These are phyloP conservation scores for Diaporthe citriasiana DNA, from an alignment of 2,329 filamentous ascomycete genomes.

Conservation along the genomic window DNA sequence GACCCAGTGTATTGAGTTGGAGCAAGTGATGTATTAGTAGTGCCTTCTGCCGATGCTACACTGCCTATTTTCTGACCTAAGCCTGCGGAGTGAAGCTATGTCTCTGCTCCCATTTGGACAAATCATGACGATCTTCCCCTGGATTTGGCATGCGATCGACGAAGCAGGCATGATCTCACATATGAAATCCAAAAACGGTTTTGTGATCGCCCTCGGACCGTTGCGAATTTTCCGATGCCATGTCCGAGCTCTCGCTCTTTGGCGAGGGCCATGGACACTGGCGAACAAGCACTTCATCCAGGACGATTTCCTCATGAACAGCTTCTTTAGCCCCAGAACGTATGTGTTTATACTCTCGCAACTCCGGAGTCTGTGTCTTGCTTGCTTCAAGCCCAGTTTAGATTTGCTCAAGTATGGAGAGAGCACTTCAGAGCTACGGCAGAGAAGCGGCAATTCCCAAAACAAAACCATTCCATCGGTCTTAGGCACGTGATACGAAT, in stretches of 20 bases:
- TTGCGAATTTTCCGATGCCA: neutral
- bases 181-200: neutral
- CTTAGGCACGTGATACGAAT: too few relatives aligned
- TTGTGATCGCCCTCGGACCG: neutral
- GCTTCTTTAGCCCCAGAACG: too few relatives aligned
- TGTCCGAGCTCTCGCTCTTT: neutral
- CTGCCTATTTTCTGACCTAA: conserved; percentile 20
- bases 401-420: too few relatives aligned
- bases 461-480: too few relatives aligned
- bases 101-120: neutral
- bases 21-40: neutral
- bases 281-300: neutral
- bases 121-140: neutral
- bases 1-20: neutral
- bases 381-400: too few relatives aligned
- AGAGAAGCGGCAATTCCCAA: too few relatives aligned
- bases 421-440: too few relatives aligned
- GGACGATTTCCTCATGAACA: neutral
- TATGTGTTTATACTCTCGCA: neutral
- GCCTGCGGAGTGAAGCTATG: neutral
- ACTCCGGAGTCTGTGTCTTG: neutral
- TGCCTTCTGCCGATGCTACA: neutral
- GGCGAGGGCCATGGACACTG: neutral
- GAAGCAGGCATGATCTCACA: neutral
- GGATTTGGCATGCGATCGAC: neutral